Evolutionary conservation across 345 rosid species (phyloP).

Genomic region (Toxicodendron radicans): DNA sequence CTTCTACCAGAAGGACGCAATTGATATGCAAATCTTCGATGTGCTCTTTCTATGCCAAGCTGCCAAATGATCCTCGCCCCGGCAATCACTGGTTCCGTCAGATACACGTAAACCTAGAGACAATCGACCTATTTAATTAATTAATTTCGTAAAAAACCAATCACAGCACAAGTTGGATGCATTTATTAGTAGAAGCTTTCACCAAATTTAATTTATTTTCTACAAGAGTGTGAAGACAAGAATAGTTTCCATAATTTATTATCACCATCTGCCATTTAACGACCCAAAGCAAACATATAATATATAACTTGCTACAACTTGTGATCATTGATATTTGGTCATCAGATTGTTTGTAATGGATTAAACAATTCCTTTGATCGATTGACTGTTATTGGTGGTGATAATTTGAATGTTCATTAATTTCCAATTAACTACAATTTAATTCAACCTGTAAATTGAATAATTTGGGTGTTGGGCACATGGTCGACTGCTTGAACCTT

Average conservation of each 20-base stretch:
- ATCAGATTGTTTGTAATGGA: too few relatives aligned
- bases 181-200: too few relatives aligned
- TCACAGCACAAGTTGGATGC: too few relatives aligned
- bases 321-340: conserved; percentile 2
- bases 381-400: background rate
- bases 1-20: background rate
- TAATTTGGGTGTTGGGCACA: background rate
- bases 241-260: background rate
- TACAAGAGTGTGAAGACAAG: too few relatives aligned
- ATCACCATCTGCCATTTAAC: background rate
- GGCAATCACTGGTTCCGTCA: background rate
- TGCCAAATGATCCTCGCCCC: background rate
- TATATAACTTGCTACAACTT: background rate
- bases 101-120: background rate
- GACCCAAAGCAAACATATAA: background rate
- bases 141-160: too few relatives aligned
- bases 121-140: background rate
- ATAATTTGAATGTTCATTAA: background rate
- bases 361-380: too few relatives aligned
- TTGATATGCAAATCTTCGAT: background rate
- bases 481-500: background rate
- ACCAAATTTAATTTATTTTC: too few relatives aligned
- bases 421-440: background rate
- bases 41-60: background rate
- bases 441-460: background rate